Evolutionary conservation across 2,329 filamentous ascomycete species (phyloP), one percentile per base, ranked within the genome.

Genomic region (Zymoseptoria ardabiliae): DNA sequence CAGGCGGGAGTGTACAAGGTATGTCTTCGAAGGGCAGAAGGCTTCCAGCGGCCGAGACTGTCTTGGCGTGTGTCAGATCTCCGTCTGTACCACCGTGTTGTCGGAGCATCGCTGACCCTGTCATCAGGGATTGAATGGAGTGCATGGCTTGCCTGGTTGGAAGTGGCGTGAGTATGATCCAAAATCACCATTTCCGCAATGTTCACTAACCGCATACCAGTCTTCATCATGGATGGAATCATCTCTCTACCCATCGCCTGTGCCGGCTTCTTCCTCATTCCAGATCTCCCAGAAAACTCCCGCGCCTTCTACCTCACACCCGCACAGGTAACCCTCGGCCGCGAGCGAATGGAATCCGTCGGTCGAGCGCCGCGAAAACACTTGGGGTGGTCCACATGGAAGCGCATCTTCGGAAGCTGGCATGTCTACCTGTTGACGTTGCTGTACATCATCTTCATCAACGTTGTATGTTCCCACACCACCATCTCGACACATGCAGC

Each of bases 391-490:
- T 81, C 69, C 78, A 80, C 19, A 71, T 81, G 10, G 70, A 76
- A 60, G 69, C 61, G 63, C 30, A 87, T 88, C 19, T 81, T 87
- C 58, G 76, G 77, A 0, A 82, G 81, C 5, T 88, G 86, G 85
- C 85, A 85, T 62, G 82, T 88, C 1, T 88, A 85, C 58, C 64
- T 80, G 0, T 73, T 89, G 2, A 79, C 78, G 0, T 57, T 82
- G 0, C 71, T 87, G 1, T 88, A 88, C 68, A 77, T 87, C 56
- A 72, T 82, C 50, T 88, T 87, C 75, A 86, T 85, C 71, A 88
- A 88, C 69, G 69, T 77, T 77, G 69, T 79, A 68, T 25, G 51
- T 78, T 17, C 75, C 75, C 61, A 58, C 69, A 9, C 76, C 73
- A 0, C 17, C 13, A 21, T 11, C 19, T 22, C 17, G 13, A 55